Evolutionary conservation across 805 yeast genomes (phyloP).

Genomic region (Ogataea sp.): DNA sequence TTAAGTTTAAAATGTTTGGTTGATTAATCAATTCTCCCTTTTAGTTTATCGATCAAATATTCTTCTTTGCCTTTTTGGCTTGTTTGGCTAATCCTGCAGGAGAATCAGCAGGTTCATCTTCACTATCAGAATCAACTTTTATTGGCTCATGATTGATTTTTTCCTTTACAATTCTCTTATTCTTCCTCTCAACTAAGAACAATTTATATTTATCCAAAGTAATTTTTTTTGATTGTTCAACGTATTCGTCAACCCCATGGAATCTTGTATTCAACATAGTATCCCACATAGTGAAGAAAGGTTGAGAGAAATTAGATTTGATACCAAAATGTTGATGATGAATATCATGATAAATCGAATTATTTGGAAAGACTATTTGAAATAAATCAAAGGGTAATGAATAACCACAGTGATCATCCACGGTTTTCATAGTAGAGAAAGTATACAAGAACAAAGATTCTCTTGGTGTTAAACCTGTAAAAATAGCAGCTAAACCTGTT

Average conservation of each 20-base stretch:
- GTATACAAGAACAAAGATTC: slow-evolving; percentile 70
- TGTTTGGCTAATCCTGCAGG: no score
- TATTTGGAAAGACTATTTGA: slow-evolving; percentile 88
- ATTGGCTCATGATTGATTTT: background rate
- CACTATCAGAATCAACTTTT: slow-evolving; percentile 1
- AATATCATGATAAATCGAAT: slow-evolving; percentile 92
- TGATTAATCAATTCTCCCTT: no score
- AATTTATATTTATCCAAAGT: slow-evolving; percentile 60
- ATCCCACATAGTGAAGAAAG: slow-evolving; percentile 96
- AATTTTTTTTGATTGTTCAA: slow-evolving; percentile 54
- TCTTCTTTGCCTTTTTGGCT: no score
- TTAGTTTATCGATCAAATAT: no score
- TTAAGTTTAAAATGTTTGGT: no score
- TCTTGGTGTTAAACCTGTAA: slow-evolving; percentile 60
- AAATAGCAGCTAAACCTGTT: slow-evolving; percentile 71
- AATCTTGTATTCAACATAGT: slow-evolving; percentile 61
- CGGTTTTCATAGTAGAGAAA: slow-evolving; percentile 91
- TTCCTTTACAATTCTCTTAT: slow-evolving; percentile 4
- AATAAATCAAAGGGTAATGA: slow-evolving; percentile 86
- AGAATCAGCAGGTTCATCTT: slow-evolving; percentile 3
- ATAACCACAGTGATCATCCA: slow-evolving; percentile 99
- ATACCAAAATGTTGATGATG: slow-evolving; percentile 97
- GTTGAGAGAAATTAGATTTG: slow-evolving; percentile 89
- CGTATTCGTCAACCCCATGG: slow-evolving; percentile 56
- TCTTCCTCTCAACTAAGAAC: slow-evolving; percentile 36